Conservation (phyloP, 768 basidiomycete genomes). For the Glaciozyma martinii region DNA sequence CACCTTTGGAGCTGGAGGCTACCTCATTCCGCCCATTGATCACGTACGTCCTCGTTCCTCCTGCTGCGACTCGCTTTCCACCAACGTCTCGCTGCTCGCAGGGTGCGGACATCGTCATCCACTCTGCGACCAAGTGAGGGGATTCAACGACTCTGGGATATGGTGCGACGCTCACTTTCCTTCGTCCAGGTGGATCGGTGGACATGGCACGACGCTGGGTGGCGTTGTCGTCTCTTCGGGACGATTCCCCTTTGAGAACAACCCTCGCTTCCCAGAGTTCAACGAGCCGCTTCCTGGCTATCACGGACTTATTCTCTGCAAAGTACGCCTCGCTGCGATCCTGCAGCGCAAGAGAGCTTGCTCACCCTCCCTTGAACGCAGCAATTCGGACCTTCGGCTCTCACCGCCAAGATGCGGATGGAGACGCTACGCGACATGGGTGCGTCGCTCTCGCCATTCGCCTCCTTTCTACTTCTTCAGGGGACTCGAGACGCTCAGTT, state of each 20-base stretch:
- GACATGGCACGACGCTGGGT: conserved; percentile 59
- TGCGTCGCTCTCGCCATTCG: background rate
- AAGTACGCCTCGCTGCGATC: conserved; percentile 12
- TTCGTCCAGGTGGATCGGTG: conserved; percentile 39
- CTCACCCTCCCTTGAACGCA: too few relatives aligned
- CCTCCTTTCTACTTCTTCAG: background rate
- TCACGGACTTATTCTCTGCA: conserved; percentile 37
- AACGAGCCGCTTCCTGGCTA: conserved; percentile 59
- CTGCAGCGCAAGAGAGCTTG: too few relatives aligned
- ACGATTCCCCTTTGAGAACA: conserved; percentile 56
- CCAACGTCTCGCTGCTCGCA: too few relatives aligned
- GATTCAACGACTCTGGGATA: conserved; percentile 33
- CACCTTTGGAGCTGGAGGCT: conserved; percentile 38
- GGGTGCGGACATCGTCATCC: conserved; percentile 69
- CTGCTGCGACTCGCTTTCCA: too few relatives aligned
- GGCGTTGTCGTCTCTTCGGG: conserved; percentile 66
- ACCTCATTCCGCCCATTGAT: conserved; percentile 59
- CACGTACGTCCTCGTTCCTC: background rate
- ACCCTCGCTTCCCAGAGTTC: conserved; percentile 56
- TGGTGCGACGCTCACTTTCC: too few relatives aligned
- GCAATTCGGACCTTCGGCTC: conserved; percentile 54
- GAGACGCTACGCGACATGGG: background rate
- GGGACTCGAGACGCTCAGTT: conserved; percentile 60
- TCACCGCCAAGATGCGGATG: conserved; percentile 53
- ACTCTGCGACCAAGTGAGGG: conserved; percentile 77